Base-by-base conservation (phyloP, 2,329 filamentous ascomycete species). In the Botrytis pseudocinerea region DNA sequence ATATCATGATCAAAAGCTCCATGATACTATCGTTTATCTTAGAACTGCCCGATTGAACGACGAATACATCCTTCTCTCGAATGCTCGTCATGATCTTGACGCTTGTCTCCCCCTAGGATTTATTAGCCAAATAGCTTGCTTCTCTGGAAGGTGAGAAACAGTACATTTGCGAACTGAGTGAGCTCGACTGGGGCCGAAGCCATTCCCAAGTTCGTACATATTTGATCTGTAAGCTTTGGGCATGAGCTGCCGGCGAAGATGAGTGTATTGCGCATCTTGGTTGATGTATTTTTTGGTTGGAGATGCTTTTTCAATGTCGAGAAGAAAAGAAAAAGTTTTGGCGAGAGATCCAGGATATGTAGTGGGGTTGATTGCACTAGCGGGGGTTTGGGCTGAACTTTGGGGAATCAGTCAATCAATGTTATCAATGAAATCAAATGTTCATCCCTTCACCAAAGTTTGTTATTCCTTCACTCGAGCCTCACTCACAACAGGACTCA, bases 1-100 rank as follows among this genome's bases (percentile, higher is more conserved):
- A 96, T 80, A 98, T 98, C 93, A 99, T 97, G 83, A 99, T 98
- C 81, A 99, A 89, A 81, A 99, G 88, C 87, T 99, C 96, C 94
- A 99, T 98, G 81, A 99, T 94, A 80, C 94, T 97, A 85, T 99
- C 96, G 83, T 99, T 99, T 87, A 98, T 97, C 84, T 92, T 94
- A 81, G 90, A 88, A 84, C 96, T 98, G 77, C 96, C 96, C 76
- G 95, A 98, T 86, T 99, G 96, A 75, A 99, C 92, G 82, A 99
- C 95, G 83, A 98, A 99, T 79, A 99, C 95, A 88, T 99, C 95
- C 83, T 98, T 97, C 82, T 99, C 97, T 78, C 96, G 93, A 77
- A 99, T 94, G 82, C 89, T 91, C 64, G 88, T 91, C 81, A 91
- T 81, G 80, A 92, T 91, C 79, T 89, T 88, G 78, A 92, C 90